Evolutionary conservation across 345 rosid genomes (phyloP).

Genomic region (Camelina neglecta): DNA sequence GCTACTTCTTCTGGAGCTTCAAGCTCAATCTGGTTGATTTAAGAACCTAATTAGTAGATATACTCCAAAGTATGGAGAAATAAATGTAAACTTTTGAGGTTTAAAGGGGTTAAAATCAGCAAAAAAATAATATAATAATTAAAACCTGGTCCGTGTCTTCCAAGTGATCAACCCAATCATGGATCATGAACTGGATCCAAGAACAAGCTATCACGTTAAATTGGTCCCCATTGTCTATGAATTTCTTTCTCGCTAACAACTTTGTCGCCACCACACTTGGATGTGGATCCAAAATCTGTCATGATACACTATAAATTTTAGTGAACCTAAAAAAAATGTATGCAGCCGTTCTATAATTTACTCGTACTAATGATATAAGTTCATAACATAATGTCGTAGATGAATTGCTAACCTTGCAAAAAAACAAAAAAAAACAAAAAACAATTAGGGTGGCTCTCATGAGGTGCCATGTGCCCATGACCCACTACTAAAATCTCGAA

Average conservation of each 20-base stretch:
- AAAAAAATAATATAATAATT: neutral
- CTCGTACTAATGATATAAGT: neutral
- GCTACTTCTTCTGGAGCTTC: slow-evolving; percentile 59
- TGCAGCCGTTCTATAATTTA: neutral
- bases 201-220: slow-evolving; percentile 80
- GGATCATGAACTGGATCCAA: slow-evolving; percentile 89
- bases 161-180: slow-evolving; percentile 88
- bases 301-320: neutral
- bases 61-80: neutral
- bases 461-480: neutral
- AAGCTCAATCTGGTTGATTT: slow-evolving; percentile 58
- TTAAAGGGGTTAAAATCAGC: neutral
- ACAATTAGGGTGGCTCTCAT: neutral
- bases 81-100: neutral
- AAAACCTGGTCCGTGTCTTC: slow-evolving; percentile 71
- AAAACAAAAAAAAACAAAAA: neutral
- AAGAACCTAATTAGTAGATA: neutral
- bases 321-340: neutral
- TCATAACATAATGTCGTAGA: neutral
- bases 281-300: slow-evolving; percentile 71
- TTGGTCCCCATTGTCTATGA: slow-evolving; percentile 65
- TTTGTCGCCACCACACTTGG: slow-evolving; percentile 70
- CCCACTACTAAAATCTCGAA: neutral
- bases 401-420: neutral
- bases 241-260: slow-evolving; percentile 60